phyloP scores from a whole-genome alignment of 2,329 filamentous ascomycete species.

The Diaporthe batatas region DNA sequence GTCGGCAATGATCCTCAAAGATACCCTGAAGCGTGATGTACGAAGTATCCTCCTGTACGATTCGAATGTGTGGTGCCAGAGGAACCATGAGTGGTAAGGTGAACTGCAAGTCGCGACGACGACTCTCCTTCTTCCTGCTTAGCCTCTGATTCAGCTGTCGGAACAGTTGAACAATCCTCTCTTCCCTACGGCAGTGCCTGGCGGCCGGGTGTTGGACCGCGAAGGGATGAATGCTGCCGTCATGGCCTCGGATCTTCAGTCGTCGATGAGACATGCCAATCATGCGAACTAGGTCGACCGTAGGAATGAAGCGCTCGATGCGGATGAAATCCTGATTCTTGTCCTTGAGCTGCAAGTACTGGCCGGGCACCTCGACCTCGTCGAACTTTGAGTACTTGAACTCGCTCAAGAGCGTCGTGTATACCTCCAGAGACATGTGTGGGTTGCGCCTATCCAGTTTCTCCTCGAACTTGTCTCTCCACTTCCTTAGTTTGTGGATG shows the following conservation, averaged over 20 bases:
- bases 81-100: constrained; percentile 96
- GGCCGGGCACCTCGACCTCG: constrained; percentile 96
- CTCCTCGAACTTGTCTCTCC: constrained; percentile 98
- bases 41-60: constrained; percentile 95
- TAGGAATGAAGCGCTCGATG: constrained; percentile 95
- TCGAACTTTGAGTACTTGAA: constrained; percentile 99
- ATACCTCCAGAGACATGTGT: constrained; percentile 82
- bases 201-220: constrained; percentile 96
- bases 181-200: constrained; percentile 91
- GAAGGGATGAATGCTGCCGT: constrained; percentile 97
- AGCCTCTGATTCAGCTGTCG: constrained; percentile 95
- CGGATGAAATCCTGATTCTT: constrained; percentile 99
- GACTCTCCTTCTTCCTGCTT: constrained; percentile 92
- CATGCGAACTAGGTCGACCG: constrained; percentile 91
- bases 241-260: constrained; percentile 95
- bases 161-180: constrained; percentile 96
- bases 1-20: constrained; percentile 95
- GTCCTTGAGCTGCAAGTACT: constrained; percentile 97
- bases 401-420: constrained; percentile 92
- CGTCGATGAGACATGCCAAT: constrained; percentile 93
- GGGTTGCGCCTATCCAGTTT: constrained; percentile 88
- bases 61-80: constrained; percentile 91
- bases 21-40: constrained; percentile 95
- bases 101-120: constrained; percentile 94
- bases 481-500: constrained; percentile 94